Evolutionary conservation across 2,329 filamentous ascomycete genomes (phyloP), one percentile per base, ranked within the genome.

Genomic region (Cyphellophora europaea): DNA sequence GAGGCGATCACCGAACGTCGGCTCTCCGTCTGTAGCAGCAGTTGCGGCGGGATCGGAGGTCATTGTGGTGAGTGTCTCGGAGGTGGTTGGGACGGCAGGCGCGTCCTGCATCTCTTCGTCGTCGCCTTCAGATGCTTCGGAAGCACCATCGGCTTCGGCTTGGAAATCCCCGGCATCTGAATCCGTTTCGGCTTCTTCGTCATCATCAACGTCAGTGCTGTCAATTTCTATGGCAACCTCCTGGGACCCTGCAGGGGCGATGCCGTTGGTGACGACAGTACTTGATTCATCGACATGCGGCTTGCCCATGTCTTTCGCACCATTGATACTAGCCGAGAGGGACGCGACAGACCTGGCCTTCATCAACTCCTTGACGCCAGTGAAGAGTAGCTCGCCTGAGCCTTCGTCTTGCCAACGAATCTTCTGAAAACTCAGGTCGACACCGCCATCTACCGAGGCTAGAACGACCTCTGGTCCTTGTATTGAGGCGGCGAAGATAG

Each of bases 1-100:
- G 27, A 93, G 69, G 30, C 93, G 74, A 54, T 96, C 89, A 49
- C 87, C 89, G 56, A 96, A 93, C 0, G 86, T 84, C 3, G 85
- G 82, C 44, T 74, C 72, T 18, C 35, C 53, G 45, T 15, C 44
- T 14, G 28, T 38, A 18, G 62, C 66, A 62, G 17, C 30, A 18
- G 16, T 14, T 16, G 30, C 15, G 8, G 8, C 8, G 8, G 21
- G 8, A 25, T 25, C 21, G n/a, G 21, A 25, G 21, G 8, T 25
- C 8, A 25, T 8, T 8, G n/a, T n/a, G 8, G 8, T 8, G 21
- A 25, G 8, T 25, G 21, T 25, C 8, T 8, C 8, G 21, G 21
- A 25, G n/a, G 21, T 8, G 2, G 30, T 6, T 19, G 8, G 15
- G 10, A n/a, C 30, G 6, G 45, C 50, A 11, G 45, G 47, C 5